A percentile compares a stretch with the other conserved stretches of the same genome.
Evolutionary conservation across 1,284 basidiomycete genomes (phyloP).

Genomic region (Prillingera fragicola): DNA sequence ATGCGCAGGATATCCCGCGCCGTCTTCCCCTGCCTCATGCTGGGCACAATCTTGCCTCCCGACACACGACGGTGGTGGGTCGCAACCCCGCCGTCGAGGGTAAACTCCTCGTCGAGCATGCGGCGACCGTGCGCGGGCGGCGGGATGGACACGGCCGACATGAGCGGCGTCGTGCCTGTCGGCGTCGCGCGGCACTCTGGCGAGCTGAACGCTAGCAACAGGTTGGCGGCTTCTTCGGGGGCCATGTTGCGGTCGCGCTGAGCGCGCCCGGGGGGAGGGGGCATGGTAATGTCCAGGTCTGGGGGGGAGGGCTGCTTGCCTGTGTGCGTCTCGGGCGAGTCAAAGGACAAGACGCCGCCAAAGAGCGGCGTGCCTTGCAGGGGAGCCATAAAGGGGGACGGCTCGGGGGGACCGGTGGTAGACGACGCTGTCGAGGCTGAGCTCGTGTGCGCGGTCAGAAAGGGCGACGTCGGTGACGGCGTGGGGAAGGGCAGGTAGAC

Average conservation of each 20-base stretch:
- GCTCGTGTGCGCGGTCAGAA: conserved; percentile 28
- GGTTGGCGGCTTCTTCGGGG: conserved; percentile 41
- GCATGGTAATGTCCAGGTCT: conserved; percentile 13
- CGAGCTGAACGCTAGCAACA: conserved; percentile 40
- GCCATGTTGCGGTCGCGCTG: conserved; percentile 23
- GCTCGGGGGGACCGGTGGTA: conserved; percentile 28
- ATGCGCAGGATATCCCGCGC: conserved; percentile 42
- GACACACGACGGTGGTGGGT: not conserved
- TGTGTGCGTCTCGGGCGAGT: conserved; percentile 6
- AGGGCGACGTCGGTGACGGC: conserved; percentile 43
- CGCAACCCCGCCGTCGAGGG: conserved; percentile 28
- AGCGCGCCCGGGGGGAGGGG: not conserved
- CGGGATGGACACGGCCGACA: conserved; percentile 12
- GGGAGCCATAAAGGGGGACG: conserved; percentile 40
- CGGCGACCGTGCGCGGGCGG: conserved; percentile 5
- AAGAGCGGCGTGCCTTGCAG: conserved; percentile 38
- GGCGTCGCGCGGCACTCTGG: conserved; percentile 35
- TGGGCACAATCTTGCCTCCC: not conserved
- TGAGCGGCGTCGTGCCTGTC: conserved; percentile 21
- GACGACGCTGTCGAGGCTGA: conserved; percentile 13
- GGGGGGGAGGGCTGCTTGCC: conserved; percentile 17
- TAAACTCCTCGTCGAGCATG: conserved; percentile 40
- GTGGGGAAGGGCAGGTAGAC: conserved; percentile 46
- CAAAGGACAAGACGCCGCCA: conserved; percentile 31
- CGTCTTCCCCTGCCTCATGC: conserved; percentile 30